Evolutionary conservation across 75 land plant genomes (phyloP).

Genomic region (Ceratopteris richardii): DNA sequence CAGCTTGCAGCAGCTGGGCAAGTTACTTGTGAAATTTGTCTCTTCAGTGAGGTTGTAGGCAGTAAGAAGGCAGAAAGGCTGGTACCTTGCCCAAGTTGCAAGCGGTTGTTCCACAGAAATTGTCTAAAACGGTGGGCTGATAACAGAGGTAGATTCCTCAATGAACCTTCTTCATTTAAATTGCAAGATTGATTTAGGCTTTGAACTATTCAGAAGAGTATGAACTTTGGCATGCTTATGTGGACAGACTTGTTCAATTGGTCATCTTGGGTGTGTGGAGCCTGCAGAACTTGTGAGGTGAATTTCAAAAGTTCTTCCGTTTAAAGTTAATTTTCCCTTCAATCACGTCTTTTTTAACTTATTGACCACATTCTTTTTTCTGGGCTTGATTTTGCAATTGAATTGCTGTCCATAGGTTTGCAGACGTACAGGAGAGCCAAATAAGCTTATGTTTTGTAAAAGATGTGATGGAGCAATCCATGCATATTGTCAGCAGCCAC

Average conservation of each 20-base stretch:
- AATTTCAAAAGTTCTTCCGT: slow-evolving; percentile 3
- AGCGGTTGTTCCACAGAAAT: slow-evolving; percentile 74
- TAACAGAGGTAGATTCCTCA: slow-evolving; percentile 65
- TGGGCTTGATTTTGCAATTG: too few species aligned
- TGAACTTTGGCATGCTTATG: slow-evolving; percentile 1
- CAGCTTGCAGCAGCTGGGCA: slow-evolving; percentile 13
- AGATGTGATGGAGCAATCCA: slow-evolving; percentile 95
- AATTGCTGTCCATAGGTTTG: slow-evolving; percentile 45
- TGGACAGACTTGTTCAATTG: slow-evolving; percentile 89
- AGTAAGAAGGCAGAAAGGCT: slow-evolving; percentile 62
- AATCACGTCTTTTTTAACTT: background rate
- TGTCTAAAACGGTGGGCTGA: slow-evolving; percentile 84
- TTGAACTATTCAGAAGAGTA: background rate
- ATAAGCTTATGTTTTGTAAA: slow-evolving; percentile 90
- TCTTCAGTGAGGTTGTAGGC: slow-evolving; percentile 68
- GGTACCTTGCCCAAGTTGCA: slow-evolving; percentile 78
- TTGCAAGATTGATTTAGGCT: too few species aligned
- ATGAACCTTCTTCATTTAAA: too few species aligned
- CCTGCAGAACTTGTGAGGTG: slow-evolving; percentile 92
- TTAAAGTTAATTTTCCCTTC: background rate
- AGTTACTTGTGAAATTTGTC: slow-evolving; percentile 76
- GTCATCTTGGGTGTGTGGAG: slow-evolving; percentile 90
- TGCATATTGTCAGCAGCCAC: slow-evolving; percentile 88
- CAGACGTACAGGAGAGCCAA: slow-evolving; percentile 83
- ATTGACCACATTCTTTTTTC: too few species aligned